Conservation (phyloP, 2,329 filamentous ascomycete species). For the Lanzia echinophila region DNA sequence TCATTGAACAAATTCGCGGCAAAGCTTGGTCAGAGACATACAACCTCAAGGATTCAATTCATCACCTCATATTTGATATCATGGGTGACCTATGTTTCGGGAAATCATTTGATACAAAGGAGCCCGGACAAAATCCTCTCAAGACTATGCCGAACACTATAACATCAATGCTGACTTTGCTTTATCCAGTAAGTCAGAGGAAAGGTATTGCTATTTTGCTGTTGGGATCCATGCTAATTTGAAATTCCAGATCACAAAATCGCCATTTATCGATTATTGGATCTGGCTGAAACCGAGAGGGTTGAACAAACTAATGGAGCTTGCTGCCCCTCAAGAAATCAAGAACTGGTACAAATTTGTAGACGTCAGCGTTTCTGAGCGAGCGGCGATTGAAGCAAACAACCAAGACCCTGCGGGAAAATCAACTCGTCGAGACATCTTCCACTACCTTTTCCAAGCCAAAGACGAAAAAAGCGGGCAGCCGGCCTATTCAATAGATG, state of each 20-base stretch:
- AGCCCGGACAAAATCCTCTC: neutral
- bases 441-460: conserved; percentile 72
- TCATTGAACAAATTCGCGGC: neutral
- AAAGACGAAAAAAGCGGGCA: conserved; percentile 84
- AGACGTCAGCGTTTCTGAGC: neutral
- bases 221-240: neutral
- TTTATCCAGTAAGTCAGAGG: too few species aligned
- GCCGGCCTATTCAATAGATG: conserved; percentile 41
- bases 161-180: too few species aligned
- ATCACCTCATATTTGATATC: neutral
- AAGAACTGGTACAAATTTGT: neutral
- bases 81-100: neutral
- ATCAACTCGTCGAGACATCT: neutral
- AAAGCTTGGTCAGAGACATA: neutral
- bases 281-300: neutral
- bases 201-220: too few species aligned
- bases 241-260: neutral
- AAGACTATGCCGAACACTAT: neutral
- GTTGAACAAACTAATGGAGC: neutral
- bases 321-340: neutral
- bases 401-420: neutral
- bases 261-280: neutral
- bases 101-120: neutral
- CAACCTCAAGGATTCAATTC: neutral
- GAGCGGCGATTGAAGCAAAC: neutral